Conservation (phyloP, 352 stramenopile species). For the Phytophthora boehmeriae region DNA sequence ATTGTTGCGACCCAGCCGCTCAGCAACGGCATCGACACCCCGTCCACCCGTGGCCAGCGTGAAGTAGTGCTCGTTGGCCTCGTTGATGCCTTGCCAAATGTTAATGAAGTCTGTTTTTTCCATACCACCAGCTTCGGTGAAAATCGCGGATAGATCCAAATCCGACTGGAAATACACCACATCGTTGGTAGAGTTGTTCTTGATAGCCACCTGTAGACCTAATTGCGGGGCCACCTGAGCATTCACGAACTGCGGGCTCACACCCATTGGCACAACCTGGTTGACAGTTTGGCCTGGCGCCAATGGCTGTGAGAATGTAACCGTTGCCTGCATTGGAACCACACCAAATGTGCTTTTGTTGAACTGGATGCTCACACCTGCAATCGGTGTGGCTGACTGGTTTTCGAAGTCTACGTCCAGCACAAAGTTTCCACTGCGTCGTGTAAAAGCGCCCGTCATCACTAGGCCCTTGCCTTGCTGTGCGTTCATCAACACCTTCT, state of each 20-base stretch:
- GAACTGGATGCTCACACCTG: constrained; percentile 94
- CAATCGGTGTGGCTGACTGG: constrained; percentile 88
- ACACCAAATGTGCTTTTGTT: constrained; percentile 99
- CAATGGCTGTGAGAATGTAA: constrained; percentile 75
- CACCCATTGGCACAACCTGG: constrained; percentile 78
- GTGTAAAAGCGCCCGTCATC: constrained; percentile 81
- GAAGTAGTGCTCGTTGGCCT: constrained; percentile 95
- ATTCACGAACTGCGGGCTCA: constrained; percentile 83
- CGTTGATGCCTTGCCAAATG: constrained; percentile 96
- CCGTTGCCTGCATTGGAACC: constrained; percentile 91
- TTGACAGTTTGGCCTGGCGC: constrained; percentile 76
- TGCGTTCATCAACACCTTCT: constrained; percentile 78
- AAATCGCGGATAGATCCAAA: constrained; percentile 91
- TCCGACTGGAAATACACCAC: constrained; percentile 97
- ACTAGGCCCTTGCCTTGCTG: constrained; percentile 91
- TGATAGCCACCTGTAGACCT: constrained; percentile 96
- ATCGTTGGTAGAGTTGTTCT: constrained; percentile 94
- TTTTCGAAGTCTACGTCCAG: constrained; percentile 89
- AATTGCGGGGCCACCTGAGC: constrained; percentile 71
- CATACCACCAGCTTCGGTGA: constrained; percentile 85
- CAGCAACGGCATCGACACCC: constrained; percentile 87
- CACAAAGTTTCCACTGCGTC: constrained; percentile 65
- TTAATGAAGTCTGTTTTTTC: constrained; percentile 94
- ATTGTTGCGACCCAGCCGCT: constrained; percentile 89
- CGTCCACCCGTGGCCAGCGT: constrained; percentile 73